Evolutionary conservation across 1,284 basidiomycete genomes (phyloP), one percentile per base, ranked within the genome.

Genomic region (Coniferiporia sulphurascens): DNA sequence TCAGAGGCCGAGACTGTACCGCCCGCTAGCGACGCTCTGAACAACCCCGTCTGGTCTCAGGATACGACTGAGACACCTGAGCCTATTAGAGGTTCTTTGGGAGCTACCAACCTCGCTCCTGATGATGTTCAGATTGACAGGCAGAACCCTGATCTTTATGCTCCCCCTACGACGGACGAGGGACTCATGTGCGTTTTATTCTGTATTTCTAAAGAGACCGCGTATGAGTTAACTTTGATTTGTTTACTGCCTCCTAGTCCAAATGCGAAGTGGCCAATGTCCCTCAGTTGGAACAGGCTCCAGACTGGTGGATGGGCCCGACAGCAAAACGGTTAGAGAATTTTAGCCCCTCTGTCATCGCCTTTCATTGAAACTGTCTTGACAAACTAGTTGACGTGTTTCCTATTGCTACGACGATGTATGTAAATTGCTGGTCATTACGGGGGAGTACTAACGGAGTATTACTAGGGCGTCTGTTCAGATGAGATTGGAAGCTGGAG

Each of bases 231-330:
- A 19, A 41, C 2, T 54, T 10, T n/a, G 12, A n/a, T 12, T 3
- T 21, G 27, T 51, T 51, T 34, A 21, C 10, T 27, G 12, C 52
- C 32, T 22, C 50, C 35, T 64, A 84, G 83, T 8, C 61, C 67
- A 8, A 86, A 86, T 64, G 81, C 84, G 15, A 89, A 88, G 69
- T 89, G 87, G 87, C 81, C 87, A 0, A 87, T 88, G 70, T 74
- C 76, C 59, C 69, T 88, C 59, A 87, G 84, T 58, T 83, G 85
- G 69, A 89, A 86, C 66, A 81, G 86, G 22, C 69, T 91, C 19
- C 81, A 85, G 62, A 81, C 81, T 0, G 87, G 87, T 19, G 88
- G 88, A 0, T 91, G 87, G 87, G 84, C 85, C 45, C 78, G 86
- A 57, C 80, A 87, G 65, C 78, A 89, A 71, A 88, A 87, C 61